Base-by-base conservation (phyloP, 495 filamentous ascomycete species). In the Tuber borchii region DNA sequence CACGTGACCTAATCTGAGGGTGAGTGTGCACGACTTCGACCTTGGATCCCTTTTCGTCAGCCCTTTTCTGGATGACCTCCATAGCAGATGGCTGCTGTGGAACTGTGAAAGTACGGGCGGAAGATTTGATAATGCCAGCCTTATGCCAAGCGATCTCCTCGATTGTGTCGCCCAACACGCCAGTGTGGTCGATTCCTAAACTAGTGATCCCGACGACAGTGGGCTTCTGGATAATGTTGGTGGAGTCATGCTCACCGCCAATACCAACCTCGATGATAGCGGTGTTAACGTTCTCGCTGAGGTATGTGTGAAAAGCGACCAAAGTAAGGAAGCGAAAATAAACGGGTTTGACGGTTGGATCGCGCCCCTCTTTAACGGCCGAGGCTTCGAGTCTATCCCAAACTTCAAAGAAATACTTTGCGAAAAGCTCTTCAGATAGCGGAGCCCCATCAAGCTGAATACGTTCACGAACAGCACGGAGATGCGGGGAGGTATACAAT, bases 131-230 rank as follows among this genome's bases (percentile, higher is more conserved):
- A 72, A 98, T 95, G 19, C 95, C 95, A 19, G 89, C 92, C 83
- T 99, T 98, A 82, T 99, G 95, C 95, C 96, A 98, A 6, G 96
- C 95, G 76, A 99, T 99, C 78, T 94, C 88, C 71, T 94, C 92
- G 65, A 97, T 90, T 0, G 95, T 96, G 46, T 88, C 83, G 20
- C 95, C 95, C 45, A 99, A 88, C 82, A 93, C 86, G 22, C 86
- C 87, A 20, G 90, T 89, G 80, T 99, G 95, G 79, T 99, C 96
- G 77, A 99, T 97, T 12, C 93, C 95, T 39, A 99, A 86, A 70
- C 90, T 93, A 19, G 90, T 93, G 69, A 99, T 92, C 0, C 90
- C 94, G 5, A 88, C 88, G 2, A 89, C 92, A 20, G 89, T 89
- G 10, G 95, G 95, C 39, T 87, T 84, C 31, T 87, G 86, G 26